phyloP scores from a whole-genome alignment of 176 grass and related monocot species.

The Lolium perenne region DNA sequence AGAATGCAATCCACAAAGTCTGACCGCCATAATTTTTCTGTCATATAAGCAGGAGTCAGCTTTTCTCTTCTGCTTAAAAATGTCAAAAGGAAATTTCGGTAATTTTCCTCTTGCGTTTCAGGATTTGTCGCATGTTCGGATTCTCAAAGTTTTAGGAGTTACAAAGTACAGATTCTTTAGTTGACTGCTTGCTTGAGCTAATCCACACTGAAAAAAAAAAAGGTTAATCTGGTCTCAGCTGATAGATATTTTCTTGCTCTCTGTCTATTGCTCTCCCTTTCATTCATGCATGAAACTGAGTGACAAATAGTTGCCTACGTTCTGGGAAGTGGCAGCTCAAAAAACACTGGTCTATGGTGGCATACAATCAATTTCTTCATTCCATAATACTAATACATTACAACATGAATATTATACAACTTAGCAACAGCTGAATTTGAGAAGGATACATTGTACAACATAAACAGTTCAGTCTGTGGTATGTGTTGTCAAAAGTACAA shows the following conservation, averaged over 20 bases:
- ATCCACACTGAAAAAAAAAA: neutral
- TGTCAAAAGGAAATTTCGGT: neutral
- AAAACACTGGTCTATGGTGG: neutral
- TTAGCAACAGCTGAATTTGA: neutral
- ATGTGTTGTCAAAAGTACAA: neutral
- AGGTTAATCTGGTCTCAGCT: neutral
- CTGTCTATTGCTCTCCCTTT: neutral
- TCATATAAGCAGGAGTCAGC: neutral
- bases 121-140: neutral
- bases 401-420: neutral
- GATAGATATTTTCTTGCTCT: neutral
- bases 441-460: conserved; percentile 41
- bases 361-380: neutral
- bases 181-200: neutral
- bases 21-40: neutral
- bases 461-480: neutral
- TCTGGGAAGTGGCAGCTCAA: neutral
- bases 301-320: neutral
- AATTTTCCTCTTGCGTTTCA: neutral
- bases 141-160: neutral
- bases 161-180: neutral
- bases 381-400: neutral
- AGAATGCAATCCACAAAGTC: neutral
- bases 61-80: neutral
- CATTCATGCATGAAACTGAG: neutral